These are phyloP conservation scores for Pachysandra terminalis DNA, from an alignment of 164 flowering plant species.

Conservation along the genomic window DNA sequence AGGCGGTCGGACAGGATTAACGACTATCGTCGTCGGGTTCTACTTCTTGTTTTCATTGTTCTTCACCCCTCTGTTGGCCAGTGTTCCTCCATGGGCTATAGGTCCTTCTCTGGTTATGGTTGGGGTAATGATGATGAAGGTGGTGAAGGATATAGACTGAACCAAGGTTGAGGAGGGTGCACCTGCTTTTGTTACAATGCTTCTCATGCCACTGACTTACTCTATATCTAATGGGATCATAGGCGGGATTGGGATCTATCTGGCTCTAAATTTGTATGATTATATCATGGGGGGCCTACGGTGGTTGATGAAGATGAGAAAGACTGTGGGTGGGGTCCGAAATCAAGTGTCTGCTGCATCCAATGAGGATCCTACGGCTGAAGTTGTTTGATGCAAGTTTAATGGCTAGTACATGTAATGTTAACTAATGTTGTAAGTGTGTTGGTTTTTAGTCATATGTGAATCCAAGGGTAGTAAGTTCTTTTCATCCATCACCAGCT, in stretches of 20 bases:
- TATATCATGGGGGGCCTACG: slow-evolving; percentile 19
- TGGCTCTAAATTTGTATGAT: slow-evolving; percentile 57
- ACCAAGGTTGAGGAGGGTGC: slow-evolving; percentile 50
- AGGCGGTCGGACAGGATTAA: slow-evolving; percentile 85
- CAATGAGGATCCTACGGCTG: slow-evolving; percentile 23
- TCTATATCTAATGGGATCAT: slow-evolving; percentile 78
- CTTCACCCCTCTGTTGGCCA: slow-evolving; percentile 60
- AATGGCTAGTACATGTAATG: background rate
- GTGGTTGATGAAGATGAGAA: slow-evolving; percentile 46
- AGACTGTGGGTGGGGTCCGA: slow-evolving; percentile 31
- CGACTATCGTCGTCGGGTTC: slow-evolving; percentile 52
- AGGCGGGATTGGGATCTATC: slow-evolving; percentile 68
- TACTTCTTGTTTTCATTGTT: slow-evolving; percentile 63
- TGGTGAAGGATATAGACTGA: slow-evolving; percentile 79
- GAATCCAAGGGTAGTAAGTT: too few relatives aligned
- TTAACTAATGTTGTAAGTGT: too few relatives aligned
- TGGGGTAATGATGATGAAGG: slow-evolving; percentile 85
- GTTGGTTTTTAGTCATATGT: too few relatives aligned
- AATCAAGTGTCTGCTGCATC: slow-evolving; percentile 69
- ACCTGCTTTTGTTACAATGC: slow-evolving; percentile 79
- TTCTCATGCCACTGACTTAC: slow-evolving; percentile 82
- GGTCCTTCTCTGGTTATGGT: slow-evolving; percentile 83
- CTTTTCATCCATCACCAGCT: too few relatives aligned
- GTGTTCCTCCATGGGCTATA: slow-evolving; percentile 88
- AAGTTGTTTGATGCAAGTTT: slow-evolving; percentile 23